Evolutionary conservation across 805 yeast genomes (phyloP).

Genomic region (Lipomyces mesembrius): DNA sequence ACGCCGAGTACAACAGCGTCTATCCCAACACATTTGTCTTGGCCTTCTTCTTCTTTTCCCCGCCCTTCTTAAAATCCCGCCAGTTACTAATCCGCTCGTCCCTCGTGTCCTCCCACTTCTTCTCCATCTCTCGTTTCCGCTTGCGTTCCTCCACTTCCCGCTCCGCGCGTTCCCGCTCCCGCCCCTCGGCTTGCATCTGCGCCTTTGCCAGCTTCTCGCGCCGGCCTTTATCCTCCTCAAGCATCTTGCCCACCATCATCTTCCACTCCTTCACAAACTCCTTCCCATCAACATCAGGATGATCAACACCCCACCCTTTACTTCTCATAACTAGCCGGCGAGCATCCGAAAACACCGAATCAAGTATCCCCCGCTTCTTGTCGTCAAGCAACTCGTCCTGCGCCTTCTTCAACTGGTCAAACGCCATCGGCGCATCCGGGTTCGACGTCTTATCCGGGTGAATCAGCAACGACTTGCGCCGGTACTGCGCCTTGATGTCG

Average conservation of each 20-base stretch:
- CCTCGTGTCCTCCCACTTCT: slow-evolving; percentile 64
- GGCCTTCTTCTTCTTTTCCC: slow-evolving; percentile 55
- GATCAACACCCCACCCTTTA: slow-evolving; percentile 48
- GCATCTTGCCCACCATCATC: slow-evolving; percentile 49
- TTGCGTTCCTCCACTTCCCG: slow-evolving; percentile 46
- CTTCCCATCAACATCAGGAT: slow-evolving; percentile 47
- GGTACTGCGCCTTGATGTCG: slow-evolving; percentile 54
- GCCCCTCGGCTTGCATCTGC: slow-evolving; percentile 51
- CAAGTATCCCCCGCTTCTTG: slow-evolving; percentile 50
- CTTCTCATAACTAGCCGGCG: slow-evolving; percentile 48
- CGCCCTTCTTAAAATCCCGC: slow-evolving; percentile 56
- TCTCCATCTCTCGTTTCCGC: slow-evolving; percentile 48
- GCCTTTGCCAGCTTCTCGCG: slow-evolving; percentile 51
- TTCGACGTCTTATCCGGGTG: slow-evolving; percentile 71
- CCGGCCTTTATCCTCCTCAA: slow-evolving; percentile 55
- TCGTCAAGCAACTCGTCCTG: slow-evolving; percentile 51
- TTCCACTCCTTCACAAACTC: slow-evolving; percentile 52
- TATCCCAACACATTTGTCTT: slow-evolving; percentile 51
- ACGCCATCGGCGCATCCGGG: slow-evolving; percentile 65
- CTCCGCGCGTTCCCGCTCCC: slow-evolving; percentile 47
- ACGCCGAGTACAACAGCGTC: neutral
- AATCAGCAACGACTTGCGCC: slow-evolving; percentile 64
- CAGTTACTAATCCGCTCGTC: slow-evolving; percentile 64
- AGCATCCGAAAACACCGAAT: slow-evolving; percentile 53
- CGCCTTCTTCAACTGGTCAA: slow-evolving; percentile 63